These are phyloP conservation scores for Trypanosoma vivax DNA, from an alignment of 208 protist species.

Conservation along the genomic window DNA sequence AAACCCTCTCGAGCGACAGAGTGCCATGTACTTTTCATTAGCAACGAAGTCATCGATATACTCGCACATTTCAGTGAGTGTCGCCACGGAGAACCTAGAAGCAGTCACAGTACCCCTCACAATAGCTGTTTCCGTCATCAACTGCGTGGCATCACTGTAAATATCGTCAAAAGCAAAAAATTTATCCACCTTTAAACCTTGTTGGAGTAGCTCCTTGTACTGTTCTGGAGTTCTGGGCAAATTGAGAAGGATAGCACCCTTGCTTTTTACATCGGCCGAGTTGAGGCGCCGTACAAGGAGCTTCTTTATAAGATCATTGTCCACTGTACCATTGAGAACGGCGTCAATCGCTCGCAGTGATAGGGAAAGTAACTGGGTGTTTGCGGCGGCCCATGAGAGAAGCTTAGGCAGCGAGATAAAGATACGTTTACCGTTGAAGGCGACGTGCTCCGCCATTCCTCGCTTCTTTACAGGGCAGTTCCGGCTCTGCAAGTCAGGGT, in stretches of 20 bases:
- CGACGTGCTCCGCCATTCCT: conserved; percentile 56
- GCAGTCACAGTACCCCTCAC: conserved; percentile 24
- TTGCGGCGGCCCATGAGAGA: conserved; percentile 66
- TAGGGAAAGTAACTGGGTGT: conserved; percentile 42
- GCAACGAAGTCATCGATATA: conserved; percentile 38
- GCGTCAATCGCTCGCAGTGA: conserved; percentile 38
- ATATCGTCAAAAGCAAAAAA: conserved; percentile 13
- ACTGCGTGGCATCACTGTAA: conserved; percentile 7
- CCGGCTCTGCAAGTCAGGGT: not conserved
- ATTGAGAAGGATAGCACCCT: conserved; percentile 75
- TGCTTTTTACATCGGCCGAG: conserved; percentile 46
- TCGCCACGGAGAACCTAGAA: conserved; percentile 29
- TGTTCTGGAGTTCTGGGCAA: conserved; percentile 36
- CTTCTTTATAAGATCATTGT: conserved; percentile 32
- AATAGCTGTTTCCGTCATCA: conserved; percentile 7
- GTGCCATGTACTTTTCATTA: conserved; percentile 23
- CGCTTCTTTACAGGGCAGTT: conserved; percentile 35
- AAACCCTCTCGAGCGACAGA: conserved; percentile 41
- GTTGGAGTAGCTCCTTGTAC: conserved; percentile 17
- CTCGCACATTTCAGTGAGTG: conserved; percentile 45
- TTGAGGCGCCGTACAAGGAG: conserved; percentile 51
- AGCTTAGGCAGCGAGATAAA: conserved; percentile 69
- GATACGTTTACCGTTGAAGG: conserved; percentile 47
- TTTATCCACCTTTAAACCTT: conserved; percentile 13
- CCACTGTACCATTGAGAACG: conserved; percentile 24